Evolutionary conservation across 2,329 filamentous ascomycete species (phyloP), one percentile per base, ranked within the genome.

Genomic region (Aureobasidium subglaciale): DNA sequence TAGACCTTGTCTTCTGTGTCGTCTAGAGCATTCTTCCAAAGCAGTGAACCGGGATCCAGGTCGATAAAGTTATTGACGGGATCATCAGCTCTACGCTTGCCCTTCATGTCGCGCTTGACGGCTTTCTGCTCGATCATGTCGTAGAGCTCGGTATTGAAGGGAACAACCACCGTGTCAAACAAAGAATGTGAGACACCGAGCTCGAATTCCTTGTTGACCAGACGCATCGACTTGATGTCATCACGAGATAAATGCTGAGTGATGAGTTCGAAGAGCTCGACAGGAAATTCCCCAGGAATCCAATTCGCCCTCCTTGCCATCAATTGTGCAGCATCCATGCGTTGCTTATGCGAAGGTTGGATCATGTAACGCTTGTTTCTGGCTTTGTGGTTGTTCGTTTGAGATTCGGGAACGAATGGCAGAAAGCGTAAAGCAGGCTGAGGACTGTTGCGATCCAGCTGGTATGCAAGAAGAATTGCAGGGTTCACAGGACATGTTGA

Each of bases 131-230:
- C 71, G 18, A 78, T 67, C 68, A 78, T 78, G 41, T 77, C 77
- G 64, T 82, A 85, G 22, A 87, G 78, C 60, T 85, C 79, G 1
- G 81, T 78, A 38, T 78, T 80, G 70, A 87, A 88, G 1, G 82
- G 81, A 2, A 85, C 80, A 5, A 87, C 82, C 8, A 85, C 79
- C 41, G 81, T 82, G 56, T 76, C 73, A 65, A 86, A 87, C 42
- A 85, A 75, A 37, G 75, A 71, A 35, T 75, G 72, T 0, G 82
- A 83, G 2, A 84, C 74, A 58, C 79, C 80, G 11, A 66, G 60
- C 58, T 86, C 81, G 59, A 83, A 81, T 56, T 84, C 81, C 34
- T 71, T 74, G 63, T 75, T 81, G 3, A 86, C 83, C 4, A 86
- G 71, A 5, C 85, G 80, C 67, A 87, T 75, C 27, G 70, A 75